Conservation (phyloP, 495 filamentous ascomycete species). For the Thozetella sp. region DNA sequence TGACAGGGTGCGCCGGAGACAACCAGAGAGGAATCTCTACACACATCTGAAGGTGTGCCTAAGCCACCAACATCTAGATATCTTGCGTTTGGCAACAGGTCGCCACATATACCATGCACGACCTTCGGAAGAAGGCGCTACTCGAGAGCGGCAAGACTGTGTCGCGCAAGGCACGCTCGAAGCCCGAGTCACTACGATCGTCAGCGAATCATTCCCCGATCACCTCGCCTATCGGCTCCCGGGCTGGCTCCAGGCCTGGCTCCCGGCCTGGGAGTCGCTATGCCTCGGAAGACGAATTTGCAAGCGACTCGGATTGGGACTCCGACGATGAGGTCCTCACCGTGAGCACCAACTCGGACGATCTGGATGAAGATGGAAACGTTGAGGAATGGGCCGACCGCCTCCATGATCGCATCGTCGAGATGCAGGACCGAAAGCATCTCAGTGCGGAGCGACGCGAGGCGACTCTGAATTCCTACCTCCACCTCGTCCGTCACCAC, state of each 20-base stretch:
- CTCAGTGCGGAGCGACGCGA: constrained; percentile 82
- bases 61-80: constrained; percentile 8
- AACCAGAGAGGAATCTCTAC: neutral
- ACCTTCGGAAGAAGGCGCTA: constrained; percentile 77
- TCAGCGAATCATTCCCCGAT: constrained; percentile 40
- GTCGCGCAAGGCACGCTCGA: constrained; percentile 83
- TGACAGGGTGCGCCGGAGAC: constrained; percentile 5
- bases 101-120: constrained; percentile 58
- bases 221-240: constrained; percentile 18
- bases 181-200: constrained; percentile 63
- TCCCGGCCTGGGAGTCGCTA: constrained; percentile 61
- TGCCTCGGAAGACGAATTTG: constrained; percentile 79
- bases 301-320: constrained; percentile 39
- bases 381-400: constrained; percentile 63
- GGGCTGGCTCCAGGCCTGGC: constrained; percentile 2
- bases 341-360: constrained; percentile 31
- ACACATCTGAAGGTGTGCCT: too few relatives aligned
- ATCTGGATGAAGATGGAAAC: constrained; percentile 46
- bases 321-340: constrained; percentile 40
- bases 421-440: constrained; percentile 85
- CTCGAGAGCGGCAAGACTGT: constrained; percentile 89
- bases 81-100: too few relatives aligned
- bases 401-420: constrained; percentile 71
- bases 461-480: constrained; percentile 67
- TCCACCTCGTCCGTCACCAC: constrained; percentile 71